Evolutionary conservation across 1,284 basidiomycete genomes (phyloP), one percentile per base, ranked within the genome.

Genomic region (Pseudomicrostroma phylloplanum): DNA sequence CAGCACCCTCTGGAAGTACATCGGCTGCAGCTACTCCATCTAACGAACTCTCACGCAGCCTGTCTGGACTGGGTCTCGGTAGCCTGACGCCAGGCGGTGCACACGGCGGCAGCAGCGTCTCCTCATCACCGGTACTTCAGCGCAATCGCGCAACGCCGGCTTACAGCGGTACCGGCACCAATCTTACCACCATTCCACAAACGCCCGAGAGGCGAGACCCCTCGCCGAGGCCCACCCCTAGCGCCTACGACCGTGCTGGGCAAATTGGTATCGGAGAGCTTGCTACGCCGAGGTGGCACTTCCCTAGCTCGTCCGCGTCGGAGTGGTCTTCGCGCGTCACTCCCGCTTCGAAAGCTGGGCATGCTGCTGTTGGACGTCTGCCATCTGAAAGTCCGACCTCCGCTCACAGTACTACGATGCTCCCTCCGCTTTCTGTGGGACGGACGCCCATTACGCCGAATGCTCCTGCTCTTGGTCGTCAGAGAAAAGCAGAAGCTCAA

Each of bases 251-350:
- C 81, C 85, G 94, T 60, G 85, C 87, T 17, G 89, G 87, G 25
- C 85, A 97, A 48, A 87, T 97, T 59, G 94, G 94, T 21, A 89
- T 97, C 11, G 94, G 94, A 43, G 94, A 97, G 81, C 85, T 97
- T n/a, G 84, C 92, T 7, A 97, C 94, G n/a, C 94, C 94, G 43
- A 86, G 92, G 67, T 98, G 92, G 93, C 3, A 48, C 12, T 48
- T 48, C 12, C 15, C 43, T 21, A 48, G 6, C 12, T n/a, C 15
- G 15, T n/a, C 43, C 6, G 15, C 43, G 4, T n/a, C 43, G 15
- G 17, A 48, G 4, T 48, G 43, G 43, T 6, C 43, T 48, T 17
- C 43, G 15, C 43, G 43, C 43, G 21, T 6, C 15, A n/a, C 15
- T 4, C 43, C 43, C 4, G 43, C 43, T 17, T 3, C 17, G 21